A percentile compares a stretch with the other conserved stretches of the same genome.
These are phyloP conservation scores for Blastocystis sp. DNA, from an alignment of 352 stramenopile genomes.

Conservation along the genomic window DNA sequence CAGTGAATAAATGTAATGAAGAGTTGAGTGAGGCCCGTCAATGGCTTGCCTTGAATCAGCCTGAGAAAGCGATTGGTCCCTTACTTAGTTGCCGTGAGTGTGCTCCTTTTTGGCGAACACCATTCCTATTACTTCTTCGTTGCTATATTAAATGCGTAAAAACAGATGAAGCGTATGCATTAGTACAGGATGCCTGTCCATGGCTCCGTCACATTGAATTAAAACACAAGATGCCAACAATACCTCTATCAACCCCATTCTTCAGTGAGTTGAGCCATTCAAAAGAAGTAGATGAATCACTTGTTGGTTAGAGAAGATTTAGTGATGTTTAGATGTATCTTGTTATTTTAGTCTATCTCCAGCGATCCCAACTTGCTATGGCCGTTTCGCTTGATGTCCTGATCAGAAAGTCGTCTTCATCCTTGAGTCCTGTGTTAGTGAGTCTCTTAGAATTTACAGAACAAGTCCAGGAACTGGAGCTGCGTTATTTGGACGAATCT, in stretches of 20 bases:
- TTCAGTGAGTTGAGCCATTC: no score
- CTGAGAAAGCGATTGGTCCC: background rate
- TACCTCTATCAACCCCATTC: no score
- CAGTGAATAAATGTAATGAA: background rate
- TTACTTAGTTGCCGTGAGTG: background rate
- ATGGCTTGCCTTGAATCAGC: background rate
- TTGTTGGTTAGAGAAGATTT: background rate
- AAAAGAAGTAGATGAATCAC: background rate
- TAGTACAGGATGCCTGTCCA: background rate
- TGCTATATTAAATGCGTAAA: background rate
- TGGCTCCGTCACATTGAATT: background rate
- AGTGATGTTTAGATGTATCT: constrained; percentile 3
- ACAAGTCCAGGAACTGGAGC: background rate
- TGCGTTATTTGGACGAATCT: no score
- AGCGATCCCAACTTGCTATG: background rate
- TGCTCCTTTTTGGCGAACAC: constrained; percentile 15
- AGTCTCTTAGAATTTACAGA: background rate
- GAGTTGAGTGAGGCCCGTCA: background rate
- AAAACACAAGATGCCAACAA: background rate
- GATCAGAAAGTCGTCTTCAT: no score
- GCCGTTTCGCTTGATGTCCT: background rate
- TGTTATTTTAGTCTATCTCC: background rate
- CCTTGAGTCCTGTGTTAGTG: no score
- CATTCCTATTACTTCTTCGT: background rate
- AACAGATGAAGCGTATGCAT: background rate